Evolutionary conservation across 148 eudicot genomes (phyloP), one percentile per base, ranked within the genome.

Genomic region (Rhododendron griersonianum): DNA sequence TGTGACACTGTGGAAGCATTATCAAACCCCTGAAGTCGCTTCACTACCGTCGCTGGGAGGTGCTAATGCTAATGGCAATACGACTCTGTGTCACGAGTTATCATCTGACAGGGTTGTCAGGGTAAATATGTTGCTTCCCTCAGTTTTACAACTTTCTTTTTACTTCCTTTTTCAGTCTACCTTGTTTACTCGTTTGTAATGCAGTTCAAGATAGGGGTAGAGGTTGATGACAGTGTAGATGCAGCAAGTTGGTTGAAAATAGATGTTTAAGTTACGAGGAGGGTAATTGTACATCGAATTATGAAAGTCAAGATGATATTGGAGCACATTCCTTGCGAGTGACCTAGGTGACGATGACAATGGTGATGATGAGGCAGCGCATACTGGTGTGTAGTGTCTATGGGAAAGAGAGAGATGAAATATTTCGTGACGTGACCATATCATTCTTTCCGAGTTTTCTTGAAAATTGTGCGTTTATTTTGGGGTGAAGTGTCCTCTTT

Each of bases 301-400:
- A 86, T 79, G 86, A 73, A 21, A 1, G 19, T 33, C 18, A 73
- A 33, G 78, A 30, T 71, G 41, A 73, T 5, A 15, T 11, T 14
- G 41, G 39, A 35, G 88, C 89, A 67, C 88, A 41, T 86, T 90
- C 78, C 63, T 87, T 65, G 91, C 82, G n/a, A 86, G 33, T 39
- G 88, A 37, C 81, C 82, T 37, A 10, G 92, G 86, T 0, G 87
- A 59, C 45, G 86, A 63, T 28, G 85, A 81, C 39, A 85, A 88
- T n/a, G 88, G 65, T n/a, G 90, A 74, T 23, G 88, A 82, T 15
- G 88, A 81, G 1, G 55, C 61, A 15, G 88, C 85, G 13, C 91
- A 91, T 80, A 94, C 92, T 19, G 96, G 95, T 91, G 95, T 91
- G 93, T 23, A 71, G 39, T 13, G 39, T 71, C 39, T 25, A 2